Evolutionary conservation across 176 grass and related monocot species (phyloP), one percentile per base, ranked within the genome.

Genomic region (Urochloa ruziziensis): DNA sequence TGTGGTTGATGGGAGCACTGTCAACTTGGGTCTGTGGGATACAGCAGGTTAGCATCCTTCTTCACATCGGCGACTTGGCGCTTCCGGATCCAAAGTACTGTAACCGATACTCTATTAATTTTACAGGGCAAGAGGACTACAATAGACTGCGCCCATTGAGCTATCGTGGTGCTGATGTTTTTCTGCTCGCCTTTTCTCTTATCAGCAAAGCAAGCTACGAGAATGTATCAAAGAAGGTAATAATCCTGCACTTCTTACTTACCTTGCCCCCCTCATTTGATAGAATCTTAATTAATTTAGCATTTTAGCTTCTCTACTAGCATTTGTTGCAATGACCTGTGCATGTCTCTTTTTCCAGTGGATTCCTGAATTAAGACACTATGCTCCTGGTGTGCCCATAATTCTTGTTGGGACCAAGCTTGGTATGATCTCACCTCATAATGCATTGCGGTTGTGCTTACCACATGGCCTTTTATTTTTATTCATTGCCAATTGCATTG

Each of bases 201-300:
- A 94, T 94, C 63, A 94, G 92, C 85, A 91, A 91, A 82, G 92
- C 89, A 33, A 94, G 92, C 83, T 94, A 94, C 49, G 92, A 94
- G 88, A 94, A 94, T 84, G 89, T 94, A 40, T 84, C 89, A 44
- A 94, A 94, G 73, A 94, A 94, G 92, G 92, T 75, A 85, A 65
- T 36, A 53, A 78, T 54, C 34, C 62, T 62, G 24, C 53, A 36
- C 86, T 48, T 2, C 48, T 24, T 24, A 74, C 39, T 62, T 58
- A 44, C 67, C 27, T 67, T 48, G 16, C 70, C 33, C 66, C 37
- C 70, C 33, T 43, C 43, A 77, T 24, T 89, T 6, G 0, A 48
- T 62, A 15, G 78, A 67, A 49, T 65, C 32, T 35, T 33, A 76
- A 58, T 39, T 72, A 33, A 47, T 64, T 3, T 89, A 57, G 17